phyloP scores from a whole-genome alignment of 805 yeast species.

The Sugiyamaella lignohabitans region DNA sequence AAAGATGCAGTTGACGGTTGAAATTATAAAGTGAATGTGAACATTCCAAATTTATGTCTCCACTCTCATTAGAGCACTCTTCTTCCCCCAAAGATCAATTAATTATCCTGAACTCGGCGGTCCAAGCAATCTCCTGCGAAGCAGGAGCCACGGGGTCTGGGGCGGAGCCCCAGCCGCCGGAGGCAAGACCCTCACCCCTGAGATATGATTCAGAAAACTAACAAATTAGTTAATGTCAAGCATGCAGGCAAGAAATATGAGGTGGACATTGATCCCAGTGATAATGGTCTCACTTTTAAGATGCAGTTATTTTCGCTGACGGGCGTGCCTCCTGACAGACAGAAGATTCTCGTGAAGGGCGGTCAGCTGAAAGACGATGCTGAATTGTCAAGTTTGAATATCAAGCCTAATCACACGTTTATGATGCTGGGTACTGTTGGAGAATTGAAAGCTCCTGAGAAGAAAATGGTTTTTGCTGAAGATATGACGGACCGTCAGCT shows the following conservation, averaged over 20 bases:
- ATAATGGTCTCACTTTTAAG: constrained; percentile 60
- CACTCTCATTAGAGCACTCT: too few species aligned
- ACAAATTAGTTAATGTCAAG: constrained; percentile 40
- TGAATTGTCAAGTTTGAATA: constrained; percentile 43
- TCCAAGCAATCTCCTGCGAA: too few species aligned
- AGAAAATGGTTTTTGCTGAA: constrained; percentile 56
- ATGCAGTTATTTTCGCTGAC: constrained; percentile 64
- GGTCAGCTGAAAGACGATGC: constrained; percentile 77
- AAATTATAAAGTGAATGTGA: too few species aligned
- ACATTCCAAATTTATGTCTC: too few species aligned
- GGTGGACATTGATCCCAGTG: constrained; percentile 45
- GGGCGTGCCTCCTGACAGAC: constrained; percentile 80
- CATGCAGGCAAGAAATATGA: constrained; percentile 66
- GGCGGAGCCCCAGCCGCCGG: too few species aligned
- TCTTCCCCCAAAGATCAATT: too few species aligned
- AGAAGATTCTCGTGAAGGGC: constrained; percentile 81
- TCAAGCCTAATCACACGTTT: constrained; percentile 60
- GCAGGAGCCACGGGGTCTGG: too few species aligned
- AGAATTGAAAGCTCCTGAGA: constrained; percentile 40
- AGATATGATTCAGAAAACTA: too few species aligned
- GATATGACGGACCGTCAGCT: constrained; percentile 49
- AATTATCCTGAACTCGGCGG: too few species aligned
- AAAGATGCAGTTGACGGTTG: too few species aligned
- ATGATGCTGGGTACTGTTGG: constrained; percentile 95
- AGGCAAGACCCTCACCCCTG: too few species aligned